Evolutionary conservation across 1,139 yeast species (phyloP).

Genomic region (Geotrichum siamense): DNA sequence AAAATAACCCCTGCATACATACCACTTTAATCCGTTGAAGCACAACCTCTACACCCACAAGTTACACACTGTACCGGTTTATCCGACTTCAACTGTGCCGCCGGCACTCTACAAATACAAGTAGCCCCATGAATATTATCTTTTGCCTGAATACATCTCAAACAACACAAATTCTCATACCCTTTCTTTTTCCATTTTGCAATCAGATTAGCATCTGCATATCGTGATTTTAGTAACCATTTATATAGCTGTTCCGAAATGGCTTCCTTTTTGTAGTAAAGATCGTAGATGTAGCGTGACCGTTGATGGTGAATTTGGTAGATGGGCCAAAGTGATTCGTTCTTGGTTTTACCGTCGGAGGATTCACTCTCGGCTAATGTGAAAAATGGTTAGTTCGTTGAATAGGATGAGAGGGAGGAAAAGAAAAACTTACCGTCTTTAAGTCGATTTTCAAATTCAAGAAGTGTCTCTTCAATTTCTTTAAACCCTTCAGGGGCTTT

Average conservation of each 20-base stretch:
- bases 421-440: slow-evolving; percentile 45
- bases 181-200: slow-evolving; percentile 93
- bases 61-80: slow-evolving; percentile 57
- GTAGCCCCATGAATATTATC: slow-evolving; percentile 60
- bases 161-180: slow-evolving; percentile 79
- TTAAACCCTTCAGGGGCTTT: slow-evolving; percentile 70
- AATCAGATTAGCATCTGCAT: slow-evolving; percentile 62
- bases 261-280: slow-evolving; percentile 62
- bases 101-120: slow-evolving; percentile 82
- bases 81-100: slow-evolving; percentile 16
- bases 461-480: slow-evolving; percentile 63
- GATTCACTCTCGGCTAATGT: slow-evolving; percentile 25
- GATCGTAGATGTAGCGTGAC: slow-evolving; percentile 66
- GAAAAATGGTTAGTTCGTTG: slow-evolving; percentile 13
- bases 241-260: slow-evolving; percentile 65
- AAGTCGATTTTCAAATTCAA: slow-evolving; percentile 52
- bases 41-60: slow-evolving; percentile 88
- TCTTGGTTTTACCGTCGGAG: slow-evolving; percentile 35
- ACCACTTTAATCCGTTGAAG: slow-evolving; percentile 72
- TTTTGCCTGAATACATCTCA: slow-evolving; percentile 63
- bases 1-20: too few species aligned
- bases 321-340: slow-evolving; percentile 66
- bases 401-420: slow-evolving; percentile 12
- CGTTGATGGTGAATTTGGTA: slow-evolving; percentile 65
- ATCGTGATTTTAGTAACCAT: slow-evolving; percentile 63